Evolutionary conservation across 1,284 basidiomycete genomes (phyloP).

Genomic region (Porodaedalea pini): DNA sequence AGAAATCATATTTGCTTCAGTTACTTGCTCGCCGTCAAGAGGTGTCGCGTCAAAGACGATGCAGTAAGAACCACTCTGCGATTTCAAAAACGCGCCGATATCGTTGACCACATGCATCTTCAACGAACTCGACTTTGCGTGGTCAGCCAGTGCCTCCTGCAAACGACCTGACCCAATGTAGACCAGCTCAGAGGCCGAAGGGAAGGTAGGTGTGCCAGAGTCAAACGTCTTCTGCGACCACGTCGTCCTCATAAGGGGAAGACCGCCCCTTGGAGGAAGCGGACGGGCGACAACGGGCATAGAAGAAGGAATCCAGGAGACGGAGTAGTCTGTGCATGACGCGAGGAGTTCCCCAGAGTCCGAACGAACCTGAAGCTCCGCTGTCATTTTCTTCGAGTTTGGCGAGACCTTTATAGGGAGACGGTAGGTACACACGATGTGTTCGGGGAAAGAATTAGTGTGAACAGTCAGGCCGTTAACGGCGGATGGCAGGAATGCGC

Average conservation of each 20-base stretch:
- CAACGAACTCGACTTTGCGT: neutral
- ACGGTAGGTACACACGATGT: slow-evolving; percentile 32
- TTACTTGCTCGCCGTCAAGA: neutral
- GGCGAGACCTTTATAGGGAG: slow-evolving; percentile 32
- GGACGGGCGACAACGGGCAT: slow-evolving; percentile 6
- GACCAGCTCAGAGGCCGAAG: neutral
- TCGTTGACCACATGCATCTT: slow-evolving; percentile 3
- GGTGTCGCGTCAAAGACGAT: slow-evolving; percentile 10
- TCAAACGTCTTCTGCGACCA: neutral
- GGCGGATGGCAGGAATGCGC: slow-evolving; percentile 33
- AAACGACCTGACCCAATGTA: slow-evolving; percentile 9
- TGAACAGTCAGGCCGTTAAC: slow-evolving; percentile 31
- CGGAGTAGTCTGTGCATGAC: slow-evolving; percentile 33
- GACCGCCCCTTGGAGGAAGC: neutral
- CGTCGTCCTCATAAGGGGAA: slow-evolving; percentile 3
- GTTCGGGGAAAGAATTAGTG: slow-evolving; percentile 29
- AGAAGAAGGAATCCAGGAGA: slow-evolving; percentile 27
- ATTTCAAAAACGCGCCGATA: neutral
- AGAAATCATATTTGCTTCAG: neutral
- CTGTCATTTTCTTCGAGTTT: slow-evolving; percentile 28
- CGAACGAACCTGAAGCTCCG: slow-evolving; percentile 32
- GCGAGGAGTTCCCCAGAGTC: slow-evolving; percentile 30
- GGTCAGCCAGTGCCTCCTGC: neutral
- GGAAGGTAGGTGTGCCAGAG: neutral
- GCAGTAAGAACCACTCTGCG: neutral